These are phyloP conservation scores for Allantophomopsis cytisporea DNA, from an alignment of 2,329 filamentous ascomycete genomes.

Conservation along the genomic window DNA sequence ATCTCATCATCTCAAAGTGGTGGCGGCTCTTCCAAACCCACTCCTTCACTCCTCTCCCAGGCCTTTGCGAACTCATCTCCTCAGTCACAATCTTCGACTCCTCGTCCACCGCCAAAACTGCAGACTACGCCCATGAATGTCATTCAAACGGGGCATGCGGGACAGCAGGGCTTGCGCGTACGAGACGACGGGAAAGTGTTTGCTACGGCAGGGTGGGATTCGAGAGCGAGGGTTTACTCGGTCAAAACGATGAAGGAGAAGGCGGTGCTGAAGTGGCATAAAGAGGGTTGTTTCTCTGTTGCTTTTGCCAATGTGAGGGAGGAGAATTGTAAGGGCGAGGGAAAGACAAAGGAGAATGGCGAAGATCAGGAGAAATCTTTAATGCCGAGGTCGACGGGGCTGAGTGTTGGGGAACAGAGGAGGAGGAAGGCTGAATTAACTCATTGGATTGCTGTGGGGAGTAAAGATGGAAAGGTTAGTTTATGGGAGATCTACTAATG, in stretches of 20 bases:
- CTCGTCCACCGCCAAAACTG: neutral
- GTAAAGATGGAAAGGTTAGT: constrained; percentile 91
- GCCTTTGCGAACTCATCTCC: neutral
- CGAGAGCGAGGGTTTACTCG: constrained; percentile 68
- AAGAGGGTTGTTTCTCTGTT: constrained; percentile 71
- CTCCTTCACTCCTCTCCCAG: neutral
- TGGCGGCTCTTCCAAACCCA: neutral
- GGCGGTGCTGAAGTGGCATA: constrained; percentile 90
- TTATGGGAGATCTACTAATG: constrained; percentile 81
- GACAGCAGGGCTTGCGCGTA: constrained; percentile 70
- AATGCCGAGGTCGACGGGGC: constrained; percentile 13
- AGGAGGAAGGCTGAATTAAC: constrained; percentile 50
- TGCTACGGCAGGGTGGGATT: constrained; percentile 89
- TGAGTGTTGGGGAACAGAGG: constrained; percentile 49
- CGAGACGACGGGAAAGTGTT: constrained; percentile 74
- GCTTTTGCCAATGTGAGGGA: constrained; percentile 45
- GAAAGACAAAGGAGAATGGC: constrained; percentile 1
- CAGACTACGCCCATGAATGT: constrained; percentile 34
- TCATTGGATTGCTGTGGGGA: constrained; percentile 83
- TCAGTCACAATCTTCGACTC: neutral
- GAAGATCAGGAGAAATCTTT: constrained; percentile 5
- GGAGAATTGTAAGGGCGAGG: constrained; percentile 1
- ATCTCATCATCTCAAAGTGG: neutral
- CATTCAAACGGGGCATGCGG: constrained; percentile 73
- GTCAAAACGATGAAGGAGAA: constrained; percentile 71